Base-by-base conservation (phyloP, 148 eudicot species). In the Agrostemma githago region DNA sequence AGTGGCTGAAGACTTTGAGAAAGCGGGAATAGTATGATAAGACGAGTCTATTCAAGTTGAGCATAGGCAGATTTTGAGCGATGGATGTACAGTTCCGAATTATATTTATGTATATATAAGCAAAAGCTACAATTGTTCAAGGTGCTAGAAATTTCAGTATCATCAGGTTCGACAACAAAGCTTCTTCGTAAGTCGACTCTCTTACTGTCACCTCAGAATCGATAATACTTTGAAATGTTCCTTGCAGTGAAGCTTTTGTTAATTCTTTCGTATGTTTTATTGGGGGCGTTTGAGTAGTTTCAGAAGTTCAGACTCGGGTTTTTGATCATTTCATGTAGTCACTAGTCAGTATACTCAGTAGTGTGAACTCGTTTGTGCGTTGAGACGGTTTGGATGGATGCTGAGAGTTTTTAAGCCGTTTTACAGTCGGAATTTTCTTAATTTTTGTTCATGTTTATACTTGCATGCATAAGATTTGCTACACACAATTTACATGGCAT, bases 1-100 rank as follows among this genome's bases (percentile, higher is more conserved):
- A 85, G 90, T 57, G 70, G 82, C 85, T 39, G 21, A 43, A 75
- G 78, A 79, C 26, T 80, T 82, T 5, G 58, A 40, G 44, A 78
- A 64, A 62, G 54, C 66, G 3, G 81, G 86, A 51, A 48, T 71
- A n/a, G 60, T 73, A 73, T 74, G 62, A 69, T 46, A 26, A 62
- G 58, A 61, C 39, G 3, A 42, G 16, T 34, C n/a, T 20, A 38
- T 53, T 17, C 63, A 3, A n/a, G 63, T 5, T 38, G 73, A 17
- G 16, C 2, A 41, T 65, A 44, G 26, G 26, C 39, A 58, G 38
- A 46, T 37, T 73, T 9, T 71, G 40, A 26, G 53, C 59, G 1
- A 41, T 3, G 66, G 34, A 53, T 79, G 79, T 75, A 75, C 76
- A 77, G 68, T 38, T 5, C 19, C 48, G 20, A 21, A 10, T 38